A percentile compares a stretch with the other conserved stretches of the same genome.
Conservation (phyloP, 2,329 filamentous ascomycete genomes). For the Verticillium longisporum region DNA sequence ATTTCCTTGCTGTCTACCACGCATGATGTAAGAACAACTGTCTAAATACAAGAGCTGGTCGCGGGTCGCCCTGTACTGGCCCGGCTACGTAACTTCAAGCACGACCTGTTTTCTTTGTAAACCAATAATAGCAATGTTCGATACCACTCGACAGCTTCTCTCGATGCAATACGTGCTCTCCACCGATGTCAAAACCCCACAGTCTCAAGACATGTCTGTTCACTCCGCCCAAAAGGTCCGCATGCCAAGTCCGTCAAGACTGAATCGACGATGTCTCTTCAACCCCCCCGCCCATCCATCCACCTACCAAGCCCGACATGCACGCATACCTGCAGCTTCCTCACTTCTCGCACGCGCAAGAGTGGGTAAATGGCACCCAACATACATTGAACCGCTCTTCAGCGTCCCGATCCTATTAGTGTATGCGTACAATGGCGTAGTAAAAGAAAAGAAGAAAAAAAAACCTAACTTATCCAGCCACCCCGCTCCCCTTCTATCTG, state of each 20-base stretch:
- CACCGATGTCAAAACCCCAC: background rate
- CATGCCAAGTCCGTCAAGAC: background rate
- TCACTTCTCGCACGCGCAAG: background rate
- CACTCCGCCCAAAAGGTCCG: background rate
- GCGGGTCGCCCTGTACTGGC: background rate
- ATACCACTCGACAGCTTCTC: too few species aligned
- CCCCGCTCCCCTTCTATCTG: background rate
- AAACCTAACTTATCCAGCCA: background rate
- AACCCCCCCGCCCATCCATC: background rate
- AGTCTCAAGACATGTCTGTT: background rate
- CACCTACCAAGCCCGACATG: background rate
- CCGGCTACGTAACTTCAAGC: background rate
- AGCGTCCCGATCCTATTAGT: background rate
- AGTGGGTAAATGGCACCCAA: background rate
- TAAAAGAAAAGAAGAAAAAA: background rate
- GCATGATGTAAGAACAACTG: background rate
- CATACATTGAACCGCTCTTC: background rate
- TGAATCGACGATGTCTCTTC: background rate
- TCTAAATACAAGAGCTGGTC: background rate
- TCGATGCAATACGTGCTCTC: too few species aligned
- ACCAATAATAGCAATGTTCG: too few species aligned
- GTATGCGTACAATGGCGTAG: background rate
- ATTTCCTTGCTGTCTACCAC: background rate
- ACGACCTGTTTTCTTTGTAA: background rate
- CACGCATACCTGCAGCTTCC: background rate